These are phyloP conservation scores for Tricholomella constricta DNA, from an alignment of 768 basidiomycete genomes.

Conservation along the genomic window DNA sequence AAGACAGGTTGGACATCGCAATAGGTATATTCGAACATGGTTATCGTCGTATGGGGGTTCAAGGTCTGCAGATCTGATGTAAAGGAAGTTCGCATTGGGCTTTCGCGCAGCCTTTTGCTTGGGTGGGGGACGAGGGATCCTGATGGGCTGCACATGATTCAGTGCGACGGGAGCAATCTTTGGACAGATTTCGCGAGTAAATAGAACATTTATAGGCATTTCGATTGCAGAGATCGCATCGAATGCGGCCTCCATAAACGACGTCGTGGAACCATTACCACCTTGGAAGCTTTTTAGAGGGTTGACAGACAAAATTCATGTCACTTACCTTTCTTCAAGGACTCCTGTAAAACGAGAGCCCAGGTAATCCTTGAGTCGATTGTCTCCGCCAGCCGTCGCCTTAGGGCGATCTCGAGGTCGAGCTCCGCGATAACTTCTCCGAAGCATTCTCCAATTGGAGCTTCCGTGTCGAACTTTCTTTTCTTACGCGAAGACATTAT, in stretches of 20 bases:
- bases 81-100: slow-evolving; percentile 37
- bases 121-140: slow-evolving; percentile 26
- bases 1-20: slow-evolving; percentile 48
- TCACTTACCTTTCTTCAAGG: slow-evolving; percentile 31
- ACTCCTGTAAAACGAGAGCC: slow-evolving; percentile 45
- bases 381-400: slow-evolving; percentile 40
- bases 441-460: slow-evolving; percentile 4
- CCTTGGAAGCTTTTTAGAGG: slow-evolving; percentile 8
- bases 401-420: slow-evolving; percentile 48
- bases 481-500: slow-evolving; percentile 19
- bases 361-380: slow-evolving; percentile 49
- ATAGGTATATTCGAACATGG: slow-evolving; percentile 33
- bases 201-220: slow-evolving; percentile 39
- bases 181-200: slow-evolving; percentile 29
- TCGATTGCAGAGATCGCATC: slow-evolving; percentile 44
- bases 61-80: slow-evolving; percentile 34
- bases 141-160: slow-evolving; percentile 16
- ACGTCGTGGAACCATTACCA: slow-evolving; percentile 21
- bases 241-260: slow-evolving; percentile 42
- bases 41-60: slow-evolving; percentile 21
- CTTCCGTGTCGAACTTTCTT: slow-evolving; percentile 15
- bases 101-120: slow-evolving; percentile 21
- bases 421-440: slow-evolving; percentile 38
- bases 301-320: not conserved
- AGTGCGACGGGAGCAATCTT: slow-evolving; percentile 18